A percentile compares a stretch with the other conserved stretches of the same genome.
phyloP scores from a whole-genome alignment of 495 filamentous ascomycete species.

The Penicillium manginii region DNA sequence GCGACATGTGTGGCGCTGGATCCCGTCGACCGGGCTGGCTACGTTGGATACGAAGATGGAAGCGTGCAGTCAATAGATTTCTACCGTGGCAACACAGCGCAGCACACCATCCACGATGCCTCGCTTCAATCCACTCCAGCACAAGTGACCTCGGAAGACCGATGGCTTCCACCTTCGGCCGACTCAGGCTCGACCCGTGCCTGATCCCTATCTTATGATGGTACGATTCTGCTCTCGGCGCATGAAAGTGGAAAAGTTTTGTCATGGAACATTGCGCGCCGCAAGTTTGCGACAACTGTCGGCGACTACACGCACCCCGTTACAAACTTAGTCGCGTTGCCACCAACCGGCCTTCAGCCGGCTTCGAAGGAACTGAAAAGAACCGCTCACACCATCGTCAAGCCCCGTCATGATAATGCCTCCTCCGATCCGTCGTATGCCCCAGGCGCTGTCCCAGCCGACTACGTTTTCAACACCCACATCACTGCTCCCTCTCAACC shows the following conservation, averaged over 20 bases:
- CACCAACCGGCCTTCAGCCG: conserved; percentile 60
- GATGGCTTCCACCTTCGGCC: conserved; percentile 63
- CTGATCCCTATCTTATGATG: conserved; percentile 75
- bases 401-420: conserved; percentile 63
- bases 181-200: conserved; percentile 65
- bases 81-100: conserved; percentile 57
- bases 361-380: conserved; percentile 42
- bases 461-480: conserved; percentile 72
- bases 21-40: conserved; percentile 80
- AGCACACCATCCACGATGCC: conserved; percentile 59
- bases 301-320: conserved; percentile 75
- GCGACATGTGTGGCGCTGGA: conserved; percentile 78
- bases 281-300: conserved; percentile 61
- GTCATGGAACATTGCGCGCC: conserved; percentile 75
- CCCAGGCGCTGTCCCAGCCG: conserved; percentile 60
- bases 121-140: conserved; percentile 58
- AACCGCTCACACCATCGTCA: conserved; percentile 65
- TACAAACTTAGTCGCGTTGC: conserved; percentile 74
- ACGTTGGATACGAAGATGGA: conserved; percentile 81
- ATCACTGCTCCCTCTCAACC: conserved; percentile 43
- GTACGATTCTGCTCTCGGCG: conserved; percentile 79
- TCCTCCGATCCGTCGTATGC: conserved; percentile 42
- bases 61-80: conserved; percentile 81
- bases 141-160: conserved; percentile 56
- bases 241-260: conserved; percentile 79